Base-by-base conservation (phyloP, 768 basidiomycete species). In the Nevesoporus exiguus region DNA sequence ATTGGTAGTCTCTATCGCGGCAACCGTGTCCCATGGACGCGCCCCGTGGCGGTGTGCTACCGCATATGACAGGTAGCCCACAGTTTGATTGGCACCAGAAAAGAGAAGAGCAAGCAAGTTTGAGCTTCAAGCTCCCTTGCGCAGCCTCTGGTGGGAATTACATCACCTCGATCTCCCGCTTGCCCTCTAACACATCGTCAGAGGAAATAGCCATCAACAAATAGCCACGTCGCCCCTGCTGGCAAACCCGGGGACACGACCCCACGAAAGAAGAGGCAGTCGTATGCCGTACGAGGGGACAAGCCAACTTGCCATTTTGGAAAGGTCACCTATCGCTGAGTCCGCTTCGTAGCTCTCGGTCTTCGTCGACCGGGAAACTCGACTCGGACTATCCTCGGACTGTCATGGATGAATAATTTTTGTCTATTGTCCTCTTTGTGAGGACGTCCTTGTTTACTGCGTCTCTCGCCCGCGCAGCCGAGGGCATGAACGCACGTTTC, bases 311-410 rank as follows among this genome's bases (percentile, higher is more conserved):
- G 15, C 8, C n/a, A 9, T 27, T 15, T n/a, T 8, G 27, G 24
- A 29, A 1, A 3, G 25, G 27, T n/a, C 17, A 9, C 10, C 27
- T 29, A 10, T 19, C 43, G 11, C 30, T 44, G 15, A 44, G 43
- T 29, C 19, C 9, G 11, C 17, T 44, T 44, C n/a, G 65, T 54
- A 49, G 61, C 56, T 52, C 65, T 49, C 42, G 51, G 37, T 53
- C n/a, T 17, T 44, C 45, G 51, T 42, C 40, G 51, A 37, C 39
- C 19, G 54, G 36, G 62, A 58, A 65, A 68, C 63, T 69, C 56
- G 56, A 60, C 56, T 68, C 63, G 61, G 63, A 63, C 60, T 68
- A 66, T 47, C 65, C 57, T 66, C 30, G 51, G 56, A 24, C 60
- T 65, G 59, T 59, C 50, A 41, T 56, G 34, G 34, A 36, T 17